Conservation (phyloP, 2,329 filamentous ascomycete species). For the Sporothrix variecibatus region DNA sequence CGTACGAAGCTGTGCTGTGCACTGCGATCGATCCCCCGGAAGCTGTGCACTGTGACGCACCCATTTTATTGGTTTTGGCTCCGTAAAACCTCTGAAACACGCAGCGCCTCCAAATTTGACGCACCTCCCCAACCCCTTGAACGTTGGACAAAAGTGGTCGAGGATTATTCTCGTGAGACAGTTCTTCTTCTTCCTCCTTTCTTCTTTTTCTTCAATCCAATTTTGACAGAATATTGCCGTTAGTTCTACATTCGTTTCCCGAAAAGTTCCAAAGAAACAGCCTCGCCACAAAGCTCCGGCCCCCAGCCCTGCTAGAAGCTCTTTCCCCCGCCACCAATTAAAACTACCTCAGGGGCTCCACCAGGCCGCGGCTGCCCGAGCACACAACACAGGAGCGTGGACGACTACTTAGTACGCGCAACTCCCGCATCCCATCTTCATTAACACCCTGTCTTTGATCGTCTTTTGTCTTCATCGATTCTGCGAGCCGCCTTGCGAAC, state of each 20-base stretch:
- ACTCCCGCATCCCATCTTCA: not conserved
- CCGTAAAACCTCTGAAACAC: conserved; percentile 13
- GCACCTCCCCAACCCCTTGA: conserved; percentile 10
- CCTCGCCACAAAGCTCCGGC: not conserved
- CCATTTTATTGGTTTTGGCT: not conserved
- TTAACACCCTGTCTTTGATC: not conserved
- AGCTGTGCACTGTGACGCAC: not conserved
- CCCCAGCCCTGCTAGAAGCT: conserved; percentile 1
- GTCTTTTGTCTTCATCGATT: not conserved
- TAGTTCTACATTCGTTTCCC: not conserved
- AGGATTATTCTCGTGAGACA: not conserved
- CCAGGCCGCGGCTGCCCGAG: not conserved
- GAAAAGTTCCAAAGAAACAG: not conserved
- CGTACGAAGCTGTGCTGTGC: not conserved
- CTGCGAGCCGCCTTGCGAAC: not conserved
- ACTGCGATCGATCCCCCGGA: not conserved
- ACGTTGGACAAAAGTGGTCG: not conserved
- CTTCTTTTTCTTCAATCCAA: not conserved
- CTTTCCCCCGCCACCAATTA: conserved; percentile 24
- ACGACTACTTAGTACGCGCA: not conserved
- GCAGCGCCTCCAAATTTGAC: conserved; percentile 9
- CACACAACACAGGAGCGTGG: not conserved
- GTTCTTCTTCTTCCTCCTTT: not conserved
- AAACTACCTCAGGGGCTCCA: conserved; percentile 28
- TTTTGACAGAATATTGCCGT: too few relatives aligned